Base-by-base conservation (phyloP, 768 basidiomycete genomes). In the Mycena filopes region DNA sequence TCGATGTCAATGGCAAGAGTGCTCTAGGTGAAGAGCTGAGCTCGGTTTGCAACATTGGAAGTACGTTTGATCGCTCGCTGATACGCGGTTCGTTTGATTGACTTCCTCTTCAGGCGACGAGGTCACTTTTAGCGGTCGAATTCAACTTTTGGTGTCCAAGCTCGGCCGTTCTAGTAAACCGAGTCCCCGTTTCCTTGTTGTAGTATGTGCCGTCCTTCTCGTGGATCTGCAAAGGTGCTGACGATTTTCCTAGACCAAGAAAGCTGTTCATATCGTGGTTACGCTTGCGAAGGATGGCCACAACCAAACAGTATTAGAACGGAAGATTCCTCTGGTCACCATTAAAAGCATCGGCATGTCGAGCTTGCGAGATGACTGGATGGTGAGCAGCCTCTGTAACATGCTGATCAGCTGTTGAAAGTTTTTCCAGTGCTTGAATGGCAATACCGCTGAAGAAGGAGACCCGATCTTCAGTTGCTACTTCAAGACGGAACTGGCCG, bases 401-500 rank as follows among this genome's bases (percentile, higher is more conserved):
- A 46, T 41, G 1, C 8, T n/a, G 16, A 8, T 36, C 25, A 56
- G 11, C 50, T 20, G 16, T 46, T 73, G 38, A 74, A 15, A 29
- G 15, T 28, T 26, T 26, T 21, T 67, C 3, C 12, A 95, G 95
- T 87, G 85, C 1, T 77, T 99, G 73, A 96, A 96, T 72, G 86
- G 87, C 47, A 87, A 84, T 59, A 81, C 85, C 11, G 89, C 90
- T 20, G 96, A 98, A 76, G 97, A 99, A 75, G 97, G 96, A 31
- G 98, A 99, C 74, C 96, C 97, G 0, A 82, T 98, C 62, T 84
- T 99, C 73, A 91, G 88, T 67, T 96, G 93, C 70, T 84, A 89
- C 67, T 96, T 99, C 87, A 99, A 99, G 86, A 99, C 98, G 0
- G 98, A 99, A 74, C 83, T 99, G 55, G 84, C 89, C 18, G 87